Evolutionary conservation across 345 rosid species (phyloP).

Genomic region (Gossypium sturtianum): DNA sequence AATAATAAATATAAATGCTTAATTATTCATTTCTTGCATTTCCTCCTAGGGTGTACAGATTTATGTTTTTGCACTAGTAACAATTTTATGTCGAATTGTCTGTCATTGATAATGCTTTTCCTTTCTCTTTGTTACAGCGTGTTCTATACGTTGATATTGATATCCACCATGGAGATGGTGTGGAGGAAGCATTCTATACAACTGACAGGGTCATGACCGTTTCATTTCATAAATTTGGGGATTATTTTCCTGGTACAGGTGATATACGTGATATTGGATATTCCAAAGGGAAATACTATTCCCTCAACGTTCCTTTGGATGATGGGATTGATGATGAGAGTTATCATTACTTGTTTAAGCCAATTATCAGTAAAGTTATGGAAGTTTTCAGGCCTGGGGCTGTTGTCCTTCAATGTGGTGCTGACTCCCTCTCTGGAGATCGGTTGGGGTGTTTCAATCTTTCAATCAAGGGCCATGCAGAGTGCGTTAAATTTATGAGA

Average conservation of each 20-base stretch:
- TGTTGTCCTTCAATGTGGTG: conserved; percentile 64
- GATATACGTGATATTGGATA: conserved; percentile 50
- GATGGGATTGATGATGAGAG: conserved; percentile 75
- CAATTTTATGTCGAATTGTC: not conserved
- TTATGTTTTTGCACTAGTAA: not conserved
- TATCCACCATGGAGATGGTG: conserved; percentile 67
- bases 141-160: conserved; percentile 66
- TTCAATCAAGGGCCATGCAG: conserved; percentile 71
- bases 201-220: conserved; percentile 70
- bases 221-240: conserved; percentile 66
- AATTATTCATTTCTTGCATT: not conserved
- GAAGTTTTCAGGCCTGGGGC: conserved; percentile 58
- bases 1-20: not conserved
- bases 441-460: conserved; percentile 67
- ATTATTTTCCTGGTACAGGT: conserved; percentile 64
- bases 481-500: conserved; percentile 65
- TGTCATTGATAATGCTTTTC: conserved; percentile 2
- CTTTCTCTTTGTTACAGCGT: conserved; percentile 33
- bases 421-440: conserved; percentile 66
- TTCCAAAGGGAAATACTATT: conserved; percentile 53
- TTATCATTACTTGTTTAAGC: conserved; percentile 60
- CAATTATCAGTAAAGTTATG: conserved; percentile 63
- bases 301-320: conserved; percentile 61
- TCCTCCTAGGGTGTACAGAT: not conserved
- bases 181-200: conserved; percentile 66